These are phyloP conservation scores for Neofusicoccum umdonicola DNA, from an alignment of 2,329 filamentous ascomycete species.

Conservation along the genomic window DNA sequence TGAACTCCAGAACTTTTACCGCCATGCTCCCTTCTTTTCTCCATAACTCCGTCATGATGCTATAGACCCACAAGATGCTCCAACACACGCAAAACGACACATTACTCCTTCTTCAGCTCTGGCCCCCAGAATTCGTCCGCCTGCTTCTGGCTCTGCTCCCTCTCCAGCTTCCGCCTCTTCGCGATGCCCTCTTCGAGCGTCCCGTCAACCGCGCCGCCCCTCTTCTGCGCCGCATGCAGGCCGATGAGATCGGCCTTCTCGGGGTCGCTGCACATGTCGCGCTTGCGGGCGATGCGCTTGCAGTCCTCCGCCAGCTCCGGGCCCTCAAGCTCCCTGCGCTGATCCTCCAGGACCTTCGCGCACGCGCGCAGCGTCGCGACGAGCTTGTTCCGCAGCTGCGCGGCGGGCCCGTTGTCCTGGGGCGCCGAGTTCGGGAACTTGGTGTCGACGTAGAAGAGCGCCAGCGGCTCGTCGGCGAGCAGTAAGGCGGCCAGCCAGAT, in stretches of 20 bases:
- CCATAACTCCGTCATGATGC: neutral
- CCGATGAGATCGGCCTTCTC: constrained; percentile 71
- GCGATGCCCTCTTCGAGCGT: constrained; percentile 41
- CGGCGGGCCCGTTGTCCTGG: constrained; percentile 20
- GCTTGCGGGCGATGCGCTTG: constrained; percentile 58
- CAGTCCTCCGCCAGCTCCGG: constrained; percentile 45
- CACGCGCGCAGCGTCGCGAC: constrained; percentile 39
- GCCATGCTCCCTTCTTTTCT: neutral
- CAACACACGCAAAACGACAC: neutral
- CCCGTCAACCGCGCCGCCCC: constrained; percentile 30
- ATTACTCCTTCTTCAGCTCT: constrained; percentile 22
- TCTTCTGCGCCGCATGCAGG: constrained; percentile 61
- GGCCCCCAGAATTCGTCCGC: constrained; percentile 48
- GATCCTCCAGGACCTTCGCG: constrained; percentile 38
- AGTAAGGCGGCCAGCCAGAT: constrained; percentile 83
- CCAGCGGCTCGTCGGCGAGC: constrained; percentile 68
- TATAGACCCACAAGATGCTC: neutral
- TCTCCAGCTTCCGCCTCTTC: constrained; percentile 44
- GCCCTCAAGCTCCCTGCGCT: constrained; percentile 24
- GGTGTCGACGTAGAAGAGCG: constrained; percentile 44
- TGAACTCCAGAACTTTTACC: neutral
- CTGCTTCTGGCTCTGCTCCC: constrained; percentile 45
- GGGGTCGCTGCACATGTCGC: constrained; percentile 72
- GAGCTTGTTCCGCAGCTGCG: constrained; percentile 32
- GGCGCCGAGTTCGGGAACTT: constrained; percentile 36